These are phyloP conservation scores for Chlorociboria aeruginascens DNA, from an alignment of 495 filamentous ascomycete species.

Conservation along the genomic window DNA sequence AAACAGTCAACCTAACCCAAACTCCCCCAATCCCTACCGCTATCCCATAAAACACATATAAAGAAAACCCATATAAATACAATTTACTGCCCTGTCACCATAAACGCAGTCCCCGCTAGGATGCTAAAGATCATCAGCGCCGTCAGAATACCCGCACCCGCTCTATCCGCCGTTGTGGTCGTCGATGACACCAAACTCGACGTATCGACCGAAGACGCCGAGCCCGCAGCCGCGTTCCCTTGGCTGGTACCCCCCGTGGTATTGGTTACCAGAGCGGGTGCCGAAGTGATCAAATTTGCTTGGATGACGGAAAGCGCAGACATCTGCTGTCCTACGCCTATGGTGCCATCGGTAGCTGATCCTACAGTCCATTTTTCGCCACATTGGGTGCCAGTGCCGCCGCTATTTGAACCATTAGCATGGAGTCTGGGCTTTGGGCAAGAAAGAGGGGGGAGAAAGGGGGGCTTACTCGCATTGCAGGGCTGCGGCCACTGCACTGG, in stretches of 20 bases:
- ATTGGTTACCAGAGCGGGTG: conserved; percentile 36
- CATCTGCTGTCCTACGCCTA: conserved; percentile 55
- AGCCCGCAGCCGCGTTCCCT: conserved; percentile 59
- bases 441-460: not conserved
- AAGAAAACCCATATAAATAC: no score
- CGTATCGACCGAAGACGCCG: conserved; percentile 4
- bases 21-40: no score
- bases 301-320: conserved; percentile 54
- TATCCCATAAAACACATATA: no score
- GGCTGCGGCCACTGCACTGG: conserved; percentile 32
- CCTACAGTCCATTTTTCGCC: conserved; percentile 54
- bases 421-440: no score
- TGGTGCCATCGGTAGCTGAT: conserved; percentile 39
- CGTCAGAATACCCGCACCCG: conserved; percentile 49
- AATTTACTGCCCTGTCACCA: conserved; percentile 14
- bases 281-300: conserved; percentile 20
- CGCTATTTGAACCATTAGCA: conserved; percentile 56
- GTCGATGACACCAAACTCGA: conserved; percentile 18
- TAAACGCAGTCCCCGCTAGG: conserved; percentile 30
- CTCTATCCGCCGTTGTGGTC: conserved; percentile 34
- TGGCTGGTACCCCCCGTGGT: conserved; percentile 60
- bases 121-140: conserved; percentile 26
- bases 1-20: no score
- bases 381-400: conserved; percentile 48
- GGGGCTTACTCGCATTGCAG: not conserved